phyloP scores from a whole-genome alignment of 169 alveolate genomes.

The Sarcocystis neurona region DNA sequence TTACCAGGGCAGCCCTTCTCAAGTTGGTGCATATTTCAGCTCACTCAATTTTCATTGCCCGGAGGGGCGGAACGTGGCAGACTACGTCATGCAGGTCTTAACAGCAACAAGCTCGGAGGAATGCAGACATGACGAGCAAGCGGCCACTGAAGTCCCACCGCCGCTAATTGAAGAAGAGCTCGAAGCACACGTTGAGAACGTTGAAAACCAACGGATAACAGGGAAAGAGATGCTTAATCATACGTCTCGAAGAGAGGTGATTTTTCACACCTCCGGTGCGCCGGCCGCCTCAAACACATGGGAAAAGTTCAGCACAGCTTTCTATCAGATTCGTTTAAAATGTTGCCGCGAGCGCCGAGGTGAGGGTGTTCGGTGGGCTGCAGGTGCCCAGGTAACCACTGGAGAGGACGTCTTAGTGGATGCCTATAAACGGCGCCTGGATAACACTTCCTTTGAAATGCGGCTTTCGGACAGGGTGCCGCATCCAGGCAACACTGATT shows the following conservation, averaged over 20 bases:
- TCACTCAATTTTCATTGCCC: constrained; percentile 68
- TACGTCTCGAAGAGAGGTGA: too few relatives aligned
- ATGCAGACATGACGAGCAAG: not conserved
- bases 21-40: constrained; percentile 63
- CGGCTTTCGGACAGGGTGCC: not conserved
- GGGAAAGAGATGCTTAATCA: not conserved
- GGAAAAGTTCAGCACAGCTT: too few relatives aligned
- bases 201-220: not conserved
- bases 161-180: not conserved
- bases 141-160: not conserved
- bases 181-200: not conserved
- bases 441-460: not conserved
- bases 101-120: constrained; percentile 33
- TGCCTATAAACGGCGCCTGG: not conserved
- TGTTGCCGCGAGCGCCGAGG: too few relatives aligned
- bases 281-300: too few relatives aligned
- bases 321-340: too few relatives aligned
- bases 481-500: not conserved
- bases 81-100: constrained; percentile 70
- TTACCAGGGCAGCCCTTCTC: constrained; percentile 76
- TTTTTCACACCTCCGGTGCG: too few relatives aligned
- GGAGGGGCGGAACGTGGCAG: constrained; percentile 72
- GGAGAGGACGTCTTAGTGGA: not conserved
- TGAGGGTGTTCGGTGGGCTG: too few relatives aligned
- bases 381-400: too few relatives aligned